Evolutionary conservation across 1,284 basidiomycete genomes (phyloP).

Genomic region (Golubevia sp.): DNA sequence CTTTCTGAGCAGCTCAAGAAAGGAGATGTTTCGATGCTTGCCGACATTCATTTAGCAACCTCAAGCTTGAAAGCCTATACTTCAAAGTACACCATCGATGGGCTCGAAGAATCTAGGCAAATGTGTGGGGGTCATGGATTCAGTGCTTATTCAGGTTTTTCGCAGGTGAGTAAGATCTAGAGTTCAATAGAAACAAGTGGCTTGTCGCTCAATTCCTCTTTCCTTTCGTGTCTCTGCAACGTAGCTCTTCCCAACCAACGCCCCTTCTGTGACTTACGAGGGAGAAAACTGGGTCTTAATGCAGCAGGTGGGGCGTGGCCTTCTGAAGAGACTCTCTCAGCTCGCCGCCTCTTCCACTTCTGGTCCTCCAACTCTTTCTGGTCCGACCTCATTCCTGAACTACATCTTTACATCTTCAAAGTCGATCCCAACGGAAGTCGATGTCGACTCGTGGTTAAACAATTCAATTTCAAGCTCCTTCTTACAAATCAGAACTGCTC

Average conservation of each 20-base stretch:
- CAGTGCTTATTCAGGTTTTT: slow-evolving; percentile 72
- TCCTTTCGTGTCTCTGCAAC: too few relatives aligned
- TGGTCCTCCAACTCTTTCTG: slow-evolving; percentile 51
- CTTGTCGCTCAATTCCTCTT: not conserved
- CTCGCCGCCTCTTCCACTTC: too few relatives aligned
- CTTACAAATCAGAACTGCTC: slow-evolving; percentile 39
- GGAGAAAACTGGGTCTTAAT: slow-evolving; percentile 44
- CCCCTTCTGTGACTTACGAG: slow-evolving; percentile 25
- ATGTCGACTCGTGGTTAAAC: slow-evolving; percentile 32
- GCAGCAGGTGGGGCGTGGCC: slow-evolving; percentile 45
- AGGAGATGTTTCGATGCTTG: slow-evolving; percentile 26
- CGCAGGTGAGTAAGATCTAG: not conserved
- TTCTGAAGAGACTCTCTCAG: slow-evolving; percentile 44
- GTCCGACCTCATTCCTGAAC: too few relatives aligned
- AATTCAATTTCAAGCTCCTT: slow-evolving; percentile 31
- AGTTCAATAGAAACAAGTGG: not conserved
- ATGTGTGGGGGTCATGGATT: slow-evolving; percentile 80
- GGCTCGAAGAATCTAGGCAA: slow-evolving; percentile 72
- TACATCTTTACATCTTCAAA: too few relatives aligned
- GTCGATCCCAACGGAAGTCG: too few relatives aligned
- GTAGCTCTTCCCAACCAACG: slow-evolving; percentile 15
- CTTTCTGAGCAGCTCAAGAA: slow-evolving; percentile 33
- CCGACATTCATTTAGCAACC: slow-evolving; percentile 74
- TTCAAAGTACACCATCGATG: slow-evolving; percentile 67
- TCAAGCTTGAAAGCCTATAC: slow-evolving; percentile 74